These are phyloP conservation scores for Scedosporium dehoogii DNA, from an alignment of 2,329 filamentous ascomycete genomes.

Conservation along the genomic window DNA sequence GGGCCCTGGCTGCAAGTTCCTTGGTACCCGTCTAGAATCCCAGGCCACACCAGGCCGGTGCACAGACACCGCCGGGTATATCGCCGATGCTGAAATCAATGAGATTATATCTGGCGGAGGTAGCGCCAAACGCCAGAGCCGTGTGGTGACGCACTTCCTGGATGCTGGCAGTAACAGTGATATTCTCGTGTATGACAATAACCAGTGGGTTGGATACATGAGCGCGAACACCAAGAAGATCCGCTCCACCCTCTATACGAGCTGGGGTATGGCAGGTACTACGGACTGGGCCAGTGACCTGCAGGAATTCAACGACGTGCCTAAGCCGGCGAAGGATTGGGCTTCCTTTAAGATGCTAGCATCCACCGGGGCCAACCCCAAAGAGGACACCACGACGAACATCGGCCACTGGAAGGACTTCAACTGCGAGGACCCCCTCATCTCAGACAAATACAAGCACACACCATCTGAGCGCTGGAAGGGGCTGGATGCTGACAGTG, in stretches of 20 bases:
- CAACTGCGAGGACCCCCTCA: too few relatives aligned
- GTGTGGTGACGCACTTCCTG: not conserved
- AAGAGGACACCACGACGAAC: not conserved
- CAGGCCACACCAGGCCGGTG: constrained; percentile 16
- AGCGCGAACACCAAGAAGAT: constrained; percentile 11
- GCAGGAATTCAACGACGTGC: too few relatives aligned
- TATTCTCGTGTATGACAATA: constrained; percentile 14
- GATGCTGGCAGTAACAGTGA: constrained; percentile 1
- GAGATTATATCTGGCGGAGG: not conserved
- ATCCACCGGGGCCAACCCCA: too few relatives aligned
- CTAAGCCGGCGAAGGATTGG: too few relatives aligned
- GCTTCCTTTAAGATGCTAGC: too few relatives aligned
- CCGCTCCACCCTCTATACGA: not conserved
- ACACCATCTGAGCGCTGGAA: too few relatives aligned
- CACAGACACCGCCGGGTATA: constrained; percentile 20
- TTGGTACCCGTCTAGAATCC: constrained; percentile 12
- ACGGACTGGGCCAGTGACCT: too few relatives aligned
- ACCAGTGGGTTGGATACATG: constrained; percentile 17
- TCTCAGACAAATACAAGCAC: too few relatives aligned
- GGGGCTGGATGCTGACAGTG: too few relatives aligned
- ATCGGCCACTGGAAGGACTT: too few relatives aligned
- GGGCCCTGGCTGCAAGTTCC: constrained; percentile 16
- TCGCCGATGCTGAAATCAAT: constrained; percentile 7
- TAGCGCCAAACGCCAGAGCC: not conserved
- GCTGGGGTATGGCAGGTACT: too few relatives aligned